A percentile compares a stretch with the other conserved stretches of the same genome.
phyloP scores from a whole-genome alignment of 83 land plant genomes.

The Diphasiastrum complanatum region DNA sequence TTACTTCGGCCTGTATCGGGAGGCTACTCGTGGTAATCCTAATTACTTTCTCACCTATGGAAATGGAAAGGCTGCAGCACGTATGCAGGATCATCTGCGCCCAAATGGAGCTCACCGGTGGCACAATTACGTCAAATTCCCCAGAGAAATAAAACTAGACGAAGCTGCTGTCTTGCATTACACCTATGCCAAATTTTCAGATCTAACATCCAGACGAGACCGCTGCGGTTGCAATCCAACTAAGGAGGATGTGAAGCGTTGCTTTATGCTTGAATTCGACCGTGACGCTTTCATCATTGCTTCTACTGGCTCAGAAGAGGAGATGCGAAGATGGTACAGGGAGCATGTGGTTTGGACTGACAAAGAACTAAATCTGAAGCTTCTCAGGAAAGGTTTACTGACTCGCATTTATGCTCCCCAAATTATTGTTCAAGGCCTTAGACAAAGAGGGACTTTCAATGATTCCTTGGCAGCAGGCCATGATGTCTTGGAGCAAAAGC shows the following conservation, averaged over 20 bases:
- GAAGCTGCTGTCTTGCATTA: conserved; percentile 20
- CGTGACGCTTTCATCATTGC: conserved; percentile 11
- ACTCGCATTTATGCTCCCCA: conserved; percentile 89
- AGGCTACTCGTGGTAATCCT: conserved; percentile 16
- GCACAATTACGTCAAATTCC: conserved; percentile 17
- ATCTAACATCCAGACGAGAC: conserved; percentile 13
- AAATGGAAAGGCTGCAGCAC: conserved; percentile 18
- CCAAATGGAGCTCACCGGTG: conserved; percentile 18
- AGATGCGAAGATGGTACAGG: conserved; percentile 29
- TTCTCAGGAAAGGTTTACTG: conserved; percentile 78
- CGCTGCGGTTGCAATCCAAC: conserved; percentile 18
- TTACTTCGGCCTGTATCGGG: conserved; percentile 7
- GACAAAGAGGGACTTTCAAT: conserved; percentile 61
- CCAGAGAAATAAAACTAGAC: conserved; percentile 9
- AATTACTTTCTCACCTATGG: conserved; percentile 22
- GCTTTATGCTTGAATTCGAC: conserved; percentile 21
- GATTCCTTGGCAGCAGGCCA: conserved; percentile 50
- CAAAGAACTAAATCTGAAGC: conserved; percentile 63
- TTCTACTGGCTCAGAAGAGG: conserved; percentile 4
- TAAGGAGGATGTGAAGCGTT: conserved; percentile 7
- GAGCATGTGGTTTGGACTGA: conserved; percentile 93
- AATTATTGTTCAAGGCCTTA: conserved; percentile 71
- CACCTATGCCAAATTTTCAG: conserved; percentile 14
- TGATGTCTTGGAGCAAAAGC: conserved; percentile 21
- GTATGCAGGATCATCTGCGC: conserved; percentile 13